phyloP scores from a whole-genome alignment of 495 filamentous ascomycete species.

The Talaromyces adpressus region DNA sequence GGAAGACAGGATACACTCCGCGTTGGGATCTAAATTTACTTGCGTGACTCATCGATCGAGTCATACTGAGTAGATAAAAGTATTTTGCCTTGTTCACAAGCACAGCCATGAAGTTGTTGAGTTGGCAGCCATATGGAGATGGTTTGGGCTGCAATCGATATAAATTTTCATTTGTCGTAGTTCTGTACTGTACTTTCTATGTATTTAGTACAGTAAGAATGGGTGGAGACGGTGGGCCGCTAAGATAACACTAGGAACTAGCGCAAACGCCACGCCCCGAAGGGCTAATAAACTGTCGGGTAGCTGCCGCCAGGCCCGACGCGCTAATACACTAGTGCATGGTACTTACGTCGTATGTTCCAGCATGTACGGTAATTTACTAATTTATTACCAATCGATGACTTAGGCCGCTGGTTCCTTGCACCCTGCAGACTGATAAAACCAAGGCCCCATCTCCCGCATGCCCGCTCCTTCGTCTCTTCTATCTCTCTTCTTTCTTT shows the following conservation, averaged over 20 bases:
- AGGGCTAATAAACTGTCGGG: slow-evolving; percentile 4
- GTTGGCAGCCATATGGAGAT: not conserved
- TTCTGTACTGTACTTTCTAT: not conserved
- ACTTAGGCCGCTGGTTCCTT: slow-evolving; percentile 1
- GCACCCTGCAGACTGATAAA: slow-evolving; percentile 2
- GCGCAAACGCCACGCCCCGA: not conserved
- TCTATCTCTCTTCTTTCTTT: not conserved
- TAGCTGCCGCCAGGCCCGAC: not conserved
- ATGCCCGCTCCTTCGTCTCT: slow-evolving; percentile 2
- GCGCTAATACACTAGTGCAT: not conserved
- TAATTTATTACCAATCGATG: slow-evolving; percentile 2
- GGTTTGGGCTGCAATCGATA: not conserved
- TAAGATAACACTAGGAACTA: not conserved
- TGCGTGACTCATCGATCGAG: not conserved
- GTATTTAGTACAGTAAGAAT: not conserved
- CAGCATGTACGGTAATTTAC: slow-evolving; percentile 1
- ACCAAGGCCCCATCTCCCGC: not conserved
- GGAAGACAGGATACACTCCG: not conserved
- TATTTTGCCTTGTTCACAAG: not conserved
- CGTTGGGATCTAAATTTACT: not conserved
- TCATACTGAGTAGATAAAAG: not conserved
- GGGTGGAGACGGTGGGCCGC: not conserved
- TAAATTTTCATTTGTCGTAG: not conserved
- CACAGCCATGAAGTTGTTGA: not conserved
- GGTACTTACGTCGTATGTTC: not conserved